These are phyloP conservation scores for Brettanomyces naardenensis DNA, from an alignment of 805 yeast species.

Conservation along the genomic window DNA sequence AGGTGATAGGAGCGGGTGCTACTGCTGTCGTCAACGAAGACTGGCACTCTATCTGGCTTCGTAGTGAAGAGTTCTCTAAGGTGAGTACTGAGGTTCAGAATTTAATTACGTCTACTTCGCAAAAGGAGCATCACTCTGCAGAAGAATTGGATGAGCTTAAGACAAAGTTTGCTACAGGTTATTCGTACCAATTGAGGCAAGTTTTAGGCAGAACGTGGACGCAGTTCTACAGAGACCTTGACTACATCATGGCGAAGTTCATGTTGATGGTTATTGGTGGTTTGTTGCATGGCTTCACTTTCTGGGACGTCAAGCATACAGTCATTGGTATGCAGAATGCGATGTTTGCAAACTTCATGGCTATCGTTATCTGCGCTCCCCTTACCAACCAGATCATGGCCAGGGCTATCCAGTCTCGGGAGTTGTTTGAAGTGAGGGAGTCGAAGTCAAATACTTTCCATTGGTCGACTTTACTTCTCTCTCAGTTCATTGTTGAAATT, in stretches of 20 bases:
- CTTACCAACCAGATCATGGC: slow-evolving; percentile 59
- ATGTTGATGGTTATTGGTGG: slow-evolving; percentile 32
- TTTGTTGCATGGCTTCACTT: slow-evolving; percentile 46
- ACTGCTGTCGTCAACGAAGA: slow-evolving; percentile 53
- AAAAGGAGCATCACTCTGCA: slow-evolving; percentile 2
- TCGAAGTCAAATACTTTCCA: slow-evolving; percentile 65
- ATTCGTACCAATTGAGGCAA: slow-evolving; percentile 27
- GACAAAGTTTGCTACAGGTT: slow-evolving; percentile 37
- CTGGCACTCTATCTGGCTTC: slow-evolving; percentile 58
- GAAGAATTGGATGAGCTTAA: slow-evolving; percentile 6
- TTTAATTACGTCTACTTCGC: slow-evolving; percentile 15
- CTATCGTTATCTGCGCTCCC: slow-evolving; percentile 51
- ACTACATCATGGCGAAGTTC: slow-evolving; percentile 42
- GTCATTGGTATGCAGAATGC: slow-evolving; percentile 52
- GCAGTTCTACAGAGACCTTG: slow-evolving; percentile 42
- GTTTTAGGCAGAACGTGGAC: slow-evolving; percentile 31
- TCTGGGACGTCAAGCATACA: slow-evolving; percentile 48
- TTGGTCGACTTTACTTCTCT: slow-evolving; percentile 52
- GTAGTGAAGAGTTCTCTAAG: slow-evolving; percentile 20
- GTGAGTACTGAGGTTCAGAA: slow-evolving; percentile 24
- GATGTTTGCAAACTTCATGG: slow-evolving; percentile 42
- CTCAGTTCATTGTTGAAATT: slow-evolving; percentile 51
- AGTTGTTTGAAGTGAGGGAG: slow-evolving; percentile 64
- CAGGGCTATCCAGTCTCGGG: slow-evolving; percentile 52
- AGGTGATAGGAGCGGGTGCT: slow-evolving; percentile 79